phyloP scores from a whole-genome alignment of 1,284 basidiomycete genomes.

The Meripilus lineatus region DNA sequence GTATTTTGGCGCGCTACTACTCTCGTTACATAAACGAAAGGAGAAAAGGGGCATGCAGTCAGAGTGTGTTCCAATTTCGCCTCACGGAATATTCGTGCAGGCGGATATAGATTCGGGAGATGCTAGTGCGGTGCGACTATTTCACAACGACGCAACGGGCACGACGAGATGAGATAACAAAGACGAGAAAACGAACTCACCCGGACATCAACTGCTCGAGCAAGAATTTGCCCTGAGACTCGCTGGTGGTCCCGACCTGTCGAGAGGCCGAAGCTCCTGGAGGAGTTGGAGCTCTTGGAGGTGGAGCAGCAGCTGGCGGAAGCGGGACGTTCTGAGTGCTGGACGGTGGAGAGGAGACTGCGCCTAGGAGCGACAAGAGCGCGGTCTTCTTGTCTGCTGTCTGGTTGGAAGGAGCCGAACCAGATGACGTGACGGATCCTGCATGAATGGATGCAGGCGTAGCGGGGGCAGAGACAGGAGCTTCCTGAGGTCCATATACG shows the following conservation, averaged over 20 bases:
- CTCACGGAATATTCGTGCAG: not conserved
- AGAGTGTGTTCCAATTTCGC: not conserved
- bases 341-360: slow-evolving; percentile 34
- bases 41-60: slow-evolving; percentile 1
- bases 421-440: slow-evolving; percentile 39
- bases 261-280: slow-evolving; percentile 54
- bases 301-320: slow-evolving; percentile 25
- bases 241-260: slow-evolving; percentile 44
- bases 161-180: slow-evolving; percentile 3
- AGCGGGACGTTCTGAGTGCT: slow-evolving; percentile 26
- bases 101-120: not conserved
- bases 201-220: slow-evolving; percentile 76
- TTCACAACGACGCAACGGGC: not conserved
- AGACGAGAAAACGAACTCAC: slow-evolving; percentile 39
- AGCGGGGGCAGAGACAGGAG: slow-evolving; percentile 45
- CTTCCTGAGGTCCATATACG: slow-evolving; percentile 25
- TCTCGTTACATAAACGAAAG: slow-evolving; percentile 9
- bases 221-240: slow-evolving; percentile 66
- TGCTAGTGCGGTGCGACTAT: not conserved
- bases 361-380: slow-evolving; percentile 61
- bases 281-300: slow-evolving; percentile 60
- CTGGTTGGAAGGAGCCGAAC: slow-evolving; percentile 38
- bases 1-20: slow-evolving; percentile 29
- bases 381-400: slow-evolving; percentile 66
- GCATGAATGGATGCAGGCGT: slow-evolving; percentile 51